phyloP scores from a whole-genome alignment of 441 rosid species.

The Breynia disticha region DNA sequence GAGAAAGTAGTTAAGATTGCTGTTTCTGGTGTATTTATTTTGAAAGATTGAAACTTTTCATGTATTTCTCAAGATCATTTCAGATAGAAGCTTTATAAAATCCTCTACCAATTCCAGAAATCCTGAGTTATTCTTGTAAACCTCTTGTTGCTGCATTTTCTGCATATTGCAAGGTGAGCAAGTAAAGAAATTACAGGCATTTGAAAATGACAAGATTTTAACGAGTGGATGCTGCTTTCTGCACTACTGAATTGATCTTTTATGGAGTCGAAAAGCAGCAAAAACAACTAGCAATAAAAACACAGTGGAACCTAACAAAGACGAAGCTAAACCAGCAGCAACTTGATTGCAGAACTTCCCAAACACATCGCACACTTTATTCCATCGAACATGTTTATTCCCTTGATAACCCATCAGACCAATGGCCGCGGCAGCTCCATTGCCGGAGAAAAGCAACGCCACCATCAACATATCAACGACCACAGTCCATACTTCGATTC shows the following conservation, averaged over 20 bases:
- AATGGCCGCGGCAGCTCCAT: slow-evolving; percentile 52
- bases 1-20: too few species aligned
- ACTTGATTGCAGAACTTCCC: slow-evolving; percentile 42
- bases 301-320: slow-evolving; percentile 31
- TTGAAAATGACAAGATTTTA: not conserved
- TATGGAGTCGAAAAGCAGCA: slow-evolving; percentile 26
- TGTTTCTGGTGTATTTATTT: too few species aligned
- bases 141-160: too few species aligned
- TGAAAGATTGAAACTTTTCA: too few species aligned
- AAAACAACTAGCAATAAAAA: slow-evolving; percentile 37
- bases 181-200: too few species aligned
- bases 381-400: slow-evolving; percentile 62
- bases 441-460: slow-evolving; percentile 47
- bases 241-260: slow-evolving; percentile 6
- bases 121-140: too few species aligned
- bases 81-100: too few species aligned
- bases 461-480: slow-evolving; percentile 39
- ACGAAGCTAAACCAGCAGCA: slow-evolving; percentile 27
- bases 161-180: too few species aligned
- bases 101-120: too few species aligned
- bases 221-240: too few species aligned
- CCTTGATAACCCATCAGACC: slow-evolving; percentile 54
- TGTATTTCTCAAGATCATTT: too few species aligned
- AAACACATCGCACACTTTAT: slow-evolving; percentile 49
- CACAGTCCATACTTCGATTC: slow-evolving; percentile 12